phyloP scores from a whole-genome alignment of 2,329 filamentous ascomycete genomes.

The Triangularia setosa region DNA sequence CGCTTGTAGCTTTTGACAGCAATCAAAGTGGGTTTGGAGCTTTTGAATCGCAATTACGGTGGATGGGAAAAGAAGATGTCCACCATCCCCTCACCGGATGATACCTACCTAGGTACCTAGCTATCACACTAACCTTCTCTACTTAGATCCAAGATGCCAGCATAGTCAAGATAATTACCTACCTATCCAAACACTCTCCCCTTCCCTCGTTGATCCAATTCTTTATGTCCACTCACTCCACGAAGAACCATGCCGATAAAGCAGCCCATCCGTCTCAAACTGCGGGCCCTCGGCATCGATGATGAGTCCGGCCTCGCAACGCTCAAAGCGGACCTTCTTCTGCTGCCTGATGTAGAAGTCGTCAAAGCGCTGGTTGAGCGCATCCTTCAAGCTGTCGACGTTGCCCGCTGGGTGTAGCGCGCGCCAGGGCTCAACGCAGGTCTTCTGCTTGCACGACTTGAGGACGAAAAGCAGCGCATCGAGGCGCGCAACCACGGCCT shows the following conservation, averaged over 20 bases:
- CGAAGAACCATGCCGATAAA: conserved; percentile 24
- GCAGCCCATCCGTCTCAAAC: conserved; percentile 31
- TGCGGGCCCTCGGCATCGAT: conserved; percentile 53
- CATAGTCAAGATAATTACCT: background rate
- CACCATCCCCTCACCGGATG: no score
- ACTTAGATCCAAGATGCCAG: no score
- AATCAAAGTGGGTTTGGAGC: no score
- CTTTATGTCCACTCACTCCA: conserved; percentile 31
- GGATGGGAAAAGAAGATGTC: no score
- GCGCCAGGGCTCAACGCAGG: conserved; percentile 55
- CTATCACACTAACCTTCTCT: background rate
- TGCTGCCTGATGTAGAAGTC: conserved; percentile 47
- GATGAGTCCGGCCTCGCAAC: conserved; percentile 55
- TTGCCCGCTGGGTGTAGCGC: conserved; percentile 51
- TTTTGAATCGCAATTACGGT: no score
- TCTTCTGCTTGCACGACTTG: conserved; percentile 54
- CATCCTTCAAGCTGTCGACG: conserved; percentile 49
- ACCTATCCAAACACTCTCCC: background rate
- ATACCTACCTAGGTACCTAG: background rate
- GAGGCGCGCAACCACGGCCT: conserved; percentile 46
- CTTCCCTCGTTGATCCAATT: background rate
- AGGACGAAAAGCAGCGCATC: conserved; percentile 57
- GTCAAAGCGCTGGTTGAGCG: conserved; percentile 47
- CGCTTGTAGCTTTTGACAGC: no score
- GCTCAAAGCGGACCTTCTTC: conserved; percentile 47